Conservation (phyloP, 495 filamentous ascomycete species). For the Penicillium canescens region DNA sequence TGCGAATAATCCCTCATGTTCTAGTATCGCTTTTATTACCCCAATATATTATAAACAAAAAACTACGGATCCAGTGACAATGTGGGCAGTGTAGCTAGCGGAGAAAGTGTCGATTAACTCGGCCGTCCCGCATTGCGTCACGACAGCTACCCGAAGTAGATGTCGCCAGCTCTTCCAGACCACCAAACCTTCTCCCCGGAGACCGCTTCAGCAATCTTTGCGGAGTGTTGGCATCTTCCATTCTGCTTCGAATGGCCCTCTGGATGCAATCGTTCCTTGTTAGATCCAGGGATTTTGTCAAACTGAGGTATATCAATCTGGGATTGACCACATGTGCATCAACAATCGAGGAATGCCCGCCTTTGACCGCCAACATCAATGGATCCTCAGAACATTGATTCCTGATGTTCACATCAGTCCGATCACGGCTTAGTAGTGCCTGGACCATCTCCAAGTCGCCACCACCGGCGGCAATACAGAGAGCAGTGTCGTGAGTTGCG, state of each 20-base stretch:
- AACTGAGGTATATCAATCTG: no score
- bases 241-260: background rate
- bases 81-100: no score
- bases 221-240: background rate
- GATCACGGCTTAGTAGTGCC: background rate
- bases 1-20: no score
- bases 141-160: background rate
- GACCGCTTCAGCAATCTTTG: no score
- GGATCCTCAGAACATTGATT: conserved; percentile 1
- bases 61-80: no score
- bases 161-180: no score
- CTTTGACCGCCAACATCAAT: conserved; percentile 1
- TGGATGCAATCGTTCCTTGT: background rate
- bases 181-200: no score
- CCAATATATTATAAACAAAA: no score
- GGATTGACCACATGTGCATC: no score
- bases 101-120: no score
- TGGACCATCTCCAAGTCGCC: background rate
- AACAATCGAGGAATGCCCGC: background rate
- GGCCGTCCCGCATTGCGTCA: background rate
- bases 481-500: conserved; percentile 1
- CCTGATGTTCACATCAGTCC: background rate
- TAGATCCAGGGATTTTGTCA: background rate
- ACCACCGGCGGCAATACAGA: conserved; percentile 1
- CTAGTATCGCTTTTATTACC: no score